Evolutionary conservation across 2,329 filamentous ascomycete species (phyloP), one percentile per base, ranked within the genome.

Genomic region (Fonsecaea erecta): DNA sequence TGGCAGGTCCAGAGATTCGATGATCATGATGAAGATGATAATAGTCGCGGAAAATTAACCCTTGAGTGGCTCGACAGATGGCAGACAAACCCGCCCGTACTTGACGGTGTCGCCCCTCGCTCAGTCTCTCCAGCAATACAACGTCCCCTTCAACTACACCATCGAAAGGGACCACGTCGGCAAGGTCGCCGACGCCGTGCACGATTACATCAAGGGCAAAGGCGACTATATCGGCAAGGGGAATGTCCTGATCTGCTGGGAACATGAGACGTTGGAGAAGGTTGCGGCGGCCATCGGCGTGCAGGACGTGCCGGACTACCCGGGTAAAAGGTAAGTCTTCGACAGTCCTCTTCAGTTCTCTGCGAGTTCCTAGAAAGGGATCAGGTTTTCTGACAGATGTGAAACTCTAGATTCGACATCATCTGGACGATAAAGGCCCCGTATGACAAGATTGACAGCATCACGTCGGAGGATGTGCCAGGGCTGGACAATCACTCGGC

Each of bases 231-330:
- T 71, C 0, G 83, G 83, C 0, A 63, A 73, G 0, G 84, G 84
- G 1, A 88, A 88, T 68, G 83, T 89, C 53, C 74, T 89, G 52
- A 84, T 88, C 64, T 87, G 85, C 76, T 88, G 86, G 86, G 82
- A 88, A 70, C 86, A 88, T 72, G 77, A 81, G 58, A 76, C 77
- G 18, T 73, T 88, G 54, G 81, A 78, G 35, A 78, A 85, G 66
- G 84, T 88, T 69, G 82, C 79, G 1, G 70, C 83, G 67, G 75
- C 77, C 16, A 73, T 89, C 18, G 86, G 86, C 0, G 83, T 80
- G 60, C 72, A 79, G 7, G 70, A 84, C 69, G 79, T 82, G 0
- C 80, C 81, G 1, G 72, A 74, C 4, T 88, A 88, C 71, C 84
- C 84, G 0, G 76, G 78, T 65, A 78, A 82, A 63, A 74, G 77